A percentile compares a stretch with the other conserved stretches of the same genome.
These are phyloP conservation scores for Penicillium fuscoglaucum DNA, from an alignment of 2,329 filamentous ascomycete species.

Conservation along the genomic window DNA sequence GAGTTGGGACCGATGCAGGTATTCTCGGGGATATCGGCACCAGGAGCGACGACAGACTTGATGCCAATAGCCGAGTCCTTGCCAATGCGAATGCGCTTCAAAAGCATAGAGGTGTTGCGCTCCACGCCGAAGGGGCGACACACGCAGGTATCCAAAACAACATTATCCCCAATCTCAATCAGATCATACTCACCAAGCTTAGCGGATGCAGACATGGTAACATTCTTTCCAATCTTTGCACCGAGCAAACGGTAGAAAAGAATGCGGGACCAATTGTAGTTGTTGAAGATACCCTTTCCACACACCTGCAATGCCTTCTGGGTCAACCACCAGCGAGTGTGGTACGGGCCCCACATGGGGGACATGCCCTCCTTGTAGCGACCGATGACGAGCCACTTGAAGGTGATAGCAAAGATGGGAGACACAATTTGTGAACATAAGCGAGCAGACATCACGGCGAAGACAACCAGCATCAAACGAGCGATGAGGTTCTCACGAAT, in stretches of 20 bases:
- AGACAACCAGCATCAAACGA: conserved; percentile 51
- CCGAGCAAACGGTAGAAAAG: conserved; percentile 56
- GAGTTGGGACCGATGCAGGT: conserved; percentile 59
- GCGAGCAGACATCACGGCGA: conserved; percentile 49
- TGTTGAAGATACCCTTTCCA: conserved; percentile 41
- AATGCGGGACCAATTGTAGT: conserved; percentile 39
- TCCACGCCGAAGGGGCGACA: conserved; percentile 57
- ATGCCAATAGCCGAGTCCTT: conserved; percentile 51
- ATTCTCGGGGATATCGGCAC: conserved; percentile 50
- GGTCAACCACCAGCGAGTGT: conserved; percentile 60
- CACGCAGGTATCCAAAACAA: conserved; percentile 49
- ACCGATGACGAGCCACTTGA: conserved; percentile 59
- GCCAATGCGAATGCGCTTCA: conserved; percentile 54
- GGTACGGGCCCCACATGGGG: conserved; percentile 61
- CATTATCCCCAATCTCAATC: conserved; percentile 55
- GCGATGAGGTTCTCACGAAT: conserved; percentile 46
- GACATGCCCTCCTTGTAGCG: conserved; percentile 55
- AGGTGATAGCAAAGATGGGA: conserved; percentile 51
- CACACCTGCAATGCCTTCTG: conserved; percentile 55
- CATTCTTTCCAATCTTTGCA: conserved; percentile 54
- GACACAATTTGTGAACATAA: conserved; percentile 42
- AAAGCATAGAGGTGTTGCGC: conserved; percentile 59
- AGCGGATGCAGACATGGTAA: conserved; percentile 47
- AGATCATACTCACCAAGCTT: conserved; percentile 59
- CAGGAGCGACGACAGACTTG: conserved; percentile 54